Conservation (phyloP, 2,329 filamentous ascomycete genomes). For the Fusarium anthophilum region DNA sequence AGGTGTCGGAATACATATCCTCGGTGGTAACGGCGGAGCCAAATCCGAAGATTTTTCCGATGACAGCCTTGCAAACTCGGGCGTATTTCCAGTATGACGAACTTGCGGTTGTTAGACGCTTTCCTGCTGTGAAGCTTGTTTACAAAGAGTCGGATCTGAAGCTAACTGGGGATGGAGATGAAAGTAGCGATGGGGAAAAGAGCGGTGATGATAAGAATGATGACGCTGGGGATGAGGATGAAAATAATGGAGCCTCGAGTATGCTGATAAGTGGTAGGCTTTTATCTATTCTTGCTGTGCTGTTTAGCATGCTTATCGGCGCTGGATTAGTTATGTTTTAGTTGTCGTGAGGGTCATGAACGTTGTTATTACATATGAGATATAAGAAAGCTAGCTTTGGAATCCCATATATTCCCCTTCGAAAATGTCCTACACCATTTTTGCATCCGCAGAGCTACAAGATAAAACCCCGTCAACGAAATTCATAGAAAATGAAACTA, state of each 20-base stretch:
- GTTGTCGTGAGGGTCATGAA: background rate
- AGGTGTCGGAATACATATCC: background rate
- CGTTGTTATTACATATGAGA: too few relatives aligned
- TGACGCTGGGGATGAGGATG: background rate
- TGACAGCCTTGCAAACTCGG: background rate
- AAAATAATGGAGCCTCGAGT: background rate
- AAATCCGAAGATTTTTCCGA: background rate
- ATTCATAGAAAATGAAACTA: rapidly evolving
- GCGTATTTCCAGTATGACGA: background rate
- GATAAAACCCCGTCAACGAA: rapidly evolving
- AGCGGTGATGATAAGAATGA: too few relatives aligned
- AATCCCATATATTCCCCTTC: rapidly evolving
- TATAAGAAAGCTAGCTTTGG: background rate
- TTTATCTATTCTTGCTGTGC: background rate
- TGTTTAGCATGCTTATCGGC: conserved; percentile 16
- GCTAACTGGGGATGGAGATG: background rate
- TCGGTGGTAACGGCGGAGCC: background rate
- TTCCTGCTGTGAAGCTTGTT: conserved; percentile 25
- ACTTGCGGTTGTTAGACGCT: background rate
- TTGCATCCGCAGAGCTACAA: rapidly evolving
- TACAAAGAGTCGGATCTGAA: conserved; percentile 14
- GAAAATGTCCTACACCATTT: rapidly evolving
- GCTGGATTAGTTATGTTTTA: conserved; percentile 15
- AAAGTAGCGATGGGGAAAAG: too few relatives aligned
- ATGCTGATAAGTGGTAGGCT: background rate